phyloP scores from a whole-genome alignment of 257 asterid species.

The Euphrasia confusa region DNA sequence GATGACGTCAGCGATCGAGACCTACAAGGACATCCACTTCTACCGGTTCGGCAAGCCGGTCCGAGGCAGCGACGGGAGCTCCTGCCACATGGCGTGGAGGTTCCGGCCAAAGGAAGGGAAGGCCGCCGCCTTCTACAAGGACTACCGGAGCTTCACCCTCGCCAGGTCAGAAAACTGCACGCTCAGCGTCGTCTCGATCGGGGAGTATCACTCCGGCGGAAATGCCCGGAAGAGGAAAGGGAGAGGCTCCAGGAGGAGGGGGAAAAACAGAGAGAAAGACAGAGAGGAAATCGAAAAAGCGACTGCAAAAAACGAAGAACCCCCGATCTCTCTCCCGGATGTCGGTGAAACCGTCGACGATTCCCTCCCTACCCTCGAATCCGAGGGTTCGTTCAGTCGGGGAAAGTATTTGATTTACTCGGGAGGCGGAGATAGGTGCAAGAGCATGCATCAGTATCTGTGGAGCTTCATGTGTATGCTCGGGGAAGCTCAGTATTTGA shows the following conservation, averaged over 20 bases:
- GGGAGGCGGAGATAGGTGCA: constrained; percentile 92
- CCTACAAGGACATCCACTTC: constrained; percentile 65
- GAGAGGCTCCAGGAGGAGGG: constrained; percentile 32
- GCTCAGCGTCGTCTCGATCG: constrained; percentile 59
- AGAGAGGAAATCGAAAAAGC: constrained; percentile 63
- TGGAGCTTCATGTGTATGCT: constrained; percentile 95
- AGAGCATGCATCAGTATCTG: constrained; percentile 87
- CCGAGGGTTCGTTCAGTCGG: constrained; percentile 62
- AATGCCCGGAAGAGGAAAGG: constrained; percentile 75
- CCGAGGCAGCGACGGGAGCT: constrained; percentile 42
- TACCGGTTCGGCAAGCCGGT: constrained; percentile 91
- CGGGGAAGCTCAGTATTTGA: constrained; percentile 90
- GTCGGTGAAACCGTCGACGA: constrained; percentile 88
- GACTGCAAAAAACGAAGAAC: constrained; percentile 31
- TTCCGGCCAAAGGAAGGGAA: constrained; percentile 96
- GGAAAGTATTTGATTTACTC: constrained; percentile 71
- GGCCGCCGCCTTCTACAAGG: constrained; percentile 76
- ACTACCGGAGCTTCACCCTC: constrained; percentile 64
- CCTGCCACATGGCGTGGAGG: constrained; percentile 99
- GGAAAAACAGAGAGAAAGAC: constrained; percentile 34
- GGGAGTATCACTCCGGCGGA: constrained; percentile 88
- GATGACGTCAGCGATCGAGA: constrained; percentile 83
- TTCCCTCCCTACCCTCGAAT: constrained; percentile 65
- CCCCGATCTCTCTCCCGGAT: constrained; percentile 52
- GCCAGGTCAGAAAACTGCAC: constrained; percentile 64